Evolutionary conservation across 208 protist genomes (phyloP).

Genomic region (Leishmania lainsoni): DNA sequence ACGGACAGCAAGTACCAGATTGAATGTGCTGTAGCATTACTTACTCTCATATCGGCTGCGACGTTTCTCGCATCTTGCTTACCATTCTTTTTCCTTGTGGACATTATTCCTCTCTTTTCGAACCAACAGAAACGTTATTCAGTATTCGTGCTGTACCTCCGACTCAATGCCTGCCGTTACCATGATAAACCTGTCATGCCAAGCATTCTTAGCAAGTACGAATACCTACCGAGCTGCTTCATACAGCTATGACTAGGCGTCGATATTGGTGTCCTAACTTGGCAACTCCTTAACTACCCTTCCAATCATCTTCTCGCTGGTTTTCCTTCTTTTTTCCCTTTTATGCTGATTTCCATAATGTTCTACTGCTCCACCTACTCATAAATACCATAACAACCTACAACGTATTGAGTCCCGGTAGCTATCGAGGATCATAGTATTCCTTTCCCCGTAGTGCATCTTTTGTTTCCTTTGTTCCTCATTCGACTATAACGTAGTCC

Average conservation of each 20-base stretch:
- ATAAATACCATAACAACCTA: background rate
- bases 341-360: background rate
- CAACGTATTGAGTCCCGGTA: background rate
- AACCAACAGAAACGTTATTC: background rate
- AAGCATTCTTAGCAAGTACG: background rate
- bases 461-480: slow-evolving; percentile 1
- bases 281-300: background rate
- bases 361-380: background rate
- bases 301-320: no score
- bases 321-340: background rate
- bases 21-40: no score
- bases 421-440: slow-evolving; percentile 4
- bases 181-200: background rate
- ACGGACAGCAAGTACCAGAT: background rate
- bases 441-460: slow-evolving; percentile 8
- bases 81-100: background rate
- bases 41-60: background rate
- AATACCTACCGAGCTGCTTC: background rate
- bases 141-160: background rate
- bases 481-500: slow-evolving; percentile 12
- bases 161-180: background rate
- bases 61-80: background rate
- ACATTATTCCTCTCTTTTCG: background rate
- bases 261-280: background rate
- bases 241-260: background rate